Conservation (phyloP, 2,329 filamentous ascomycete species). For the Lachnellula subtilissima region DNA sequence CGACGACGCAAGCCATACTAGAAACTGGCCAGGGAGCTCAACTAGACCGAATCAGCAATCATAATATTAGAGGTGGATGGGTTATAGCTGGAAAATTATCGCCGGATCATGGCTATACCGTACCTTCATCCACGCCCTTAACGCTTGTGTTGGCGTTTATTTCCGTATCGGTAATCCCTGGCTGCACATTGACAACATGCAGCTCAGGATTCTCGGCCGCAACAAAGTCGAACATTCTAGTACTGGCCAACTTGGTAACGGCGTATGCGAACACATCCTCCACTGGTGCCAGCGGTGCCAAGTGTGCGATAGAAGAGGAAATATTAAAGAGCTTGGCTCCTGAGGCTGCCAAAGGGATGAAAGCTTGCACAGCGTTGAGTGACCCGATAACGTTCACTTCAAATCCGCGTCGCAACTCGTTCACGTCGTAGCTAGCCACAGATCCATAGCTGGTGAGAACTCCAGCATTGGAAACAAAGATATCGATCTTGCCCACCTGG, state of each 20-base stretch:
- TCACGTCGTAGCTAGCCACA: constrained; percentile 26
- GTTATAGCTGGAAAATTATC: background rate
- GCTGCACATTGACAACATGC: constrained; percentile 37
- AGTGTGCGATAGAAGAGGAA: constrained; percentile 1
- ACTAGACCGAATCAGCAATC: constrained; percentile 12
- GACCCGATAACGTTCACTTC: constrained; percentile 32
- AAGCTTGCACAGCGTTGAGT: constrained; percentile 31
- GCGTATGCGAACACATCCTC: constrained; percentile 27
- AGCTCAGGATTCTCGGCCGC: constrained; percentile 34
- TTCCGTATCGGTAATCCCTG: constrained; percentile 38
- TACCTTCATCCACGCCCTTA: background rate
- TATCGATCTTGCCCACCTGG: constrained; percentile 30
- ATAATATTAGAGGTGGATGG: background rate
- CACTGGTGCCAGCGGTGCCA: constrained; percentile 16
- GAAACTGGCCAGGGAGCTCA: constrained; percentile 33
- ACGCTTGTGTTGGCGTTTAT: constrained; percentile 23
- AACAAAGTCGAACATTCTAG: constrained; percentile 35
- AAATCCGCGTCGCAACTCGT: constrained; percentile 32
- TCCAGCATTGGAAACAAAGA: constrained; percentile 37
- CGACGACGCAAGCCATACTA: constrained; percentile 36
- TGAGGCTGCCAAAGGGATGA: constrained; percentile 14
- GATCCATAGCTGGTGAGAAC: constrained; percentile 26
- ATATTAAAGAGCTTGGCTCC: constrained; percentile 7
- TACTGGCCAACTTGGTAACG: constrained; percentile 32
- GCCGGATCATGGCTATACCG: background rate